A percentile compares a stretch with the other conserved stretches of the same genome.
Conservation (phyloP, 257 asterid genomes). For the Nyctanthes arbortristis region DNA sequence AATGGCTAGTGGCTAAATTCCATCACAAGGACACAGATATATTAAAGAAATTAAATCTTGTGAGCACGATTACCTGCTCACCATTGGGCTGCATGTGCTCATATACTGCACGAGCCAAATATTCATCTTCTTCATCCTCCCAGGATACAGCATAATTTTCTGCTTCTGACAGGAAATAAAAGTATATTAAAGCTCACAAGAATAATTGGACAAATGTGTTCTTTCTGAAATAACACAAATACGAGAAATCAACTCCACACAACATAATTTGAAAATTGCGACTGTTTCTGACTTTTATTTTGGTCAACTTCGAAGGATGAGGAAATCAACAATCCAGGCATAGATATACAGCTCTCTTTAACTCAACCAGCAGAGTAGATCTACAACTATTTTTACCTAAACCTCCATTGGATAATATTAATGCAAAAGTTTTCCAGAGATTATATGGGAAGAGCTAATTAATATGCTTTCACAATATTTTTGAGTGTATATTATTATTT, state of each 20-base stretch:
- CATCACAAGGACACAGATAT: slow-evolving; percentile 13
- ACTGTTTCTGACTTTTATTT: slow-evolving; percentile 1
- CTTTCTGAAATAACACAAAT: background rate
- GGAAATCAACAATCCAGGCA: slow-evolving; percentile 3
- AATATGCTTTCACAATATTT: background rate
- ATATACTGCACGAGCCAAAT: slow-evolving; percentile 70
- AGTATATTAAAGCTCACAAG: slow-evolving; percentile 36
- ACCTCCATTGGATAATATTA: background rate
- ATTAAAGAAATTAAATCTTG: slow-evolving; percentile 19
- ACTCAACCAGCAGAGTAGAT: slow-evolving; percentile 5
- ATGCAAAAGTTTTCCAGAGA: slow-evolving; percentile 7
- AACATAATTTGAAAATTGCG: slow-evolving; percentile 13
- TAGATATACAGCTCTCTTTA: background rate
- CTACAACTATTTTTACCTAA: too few relatives aligned
- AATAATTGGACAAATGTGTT: slow-evolving; percentile 10
- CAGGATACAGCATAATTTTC: slow-evolving; percentile 41
- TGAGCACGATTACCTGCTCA: slow-evolving; percentile 57
- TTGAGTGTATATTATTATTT: background rate
- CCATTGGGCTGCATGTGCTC: slow-evolving; percentile 76
- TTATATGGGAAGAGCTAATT: slow-evolving; percentile 1
- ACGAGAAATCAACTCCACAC: slow-evolving; percentile 8
- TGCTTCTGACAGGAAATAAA: slow-evolving; percentile 47
- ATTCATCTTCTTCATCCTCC: slow-evolving; percentile 96
- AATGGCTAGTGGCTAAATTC: slow-evolving; percentile 3
- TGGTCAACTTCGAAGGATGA: background rate